phyloP scores from a whole-genome alignment of 441 rosid genomes.

The Euphorbia schlechtendalii region DNA sequence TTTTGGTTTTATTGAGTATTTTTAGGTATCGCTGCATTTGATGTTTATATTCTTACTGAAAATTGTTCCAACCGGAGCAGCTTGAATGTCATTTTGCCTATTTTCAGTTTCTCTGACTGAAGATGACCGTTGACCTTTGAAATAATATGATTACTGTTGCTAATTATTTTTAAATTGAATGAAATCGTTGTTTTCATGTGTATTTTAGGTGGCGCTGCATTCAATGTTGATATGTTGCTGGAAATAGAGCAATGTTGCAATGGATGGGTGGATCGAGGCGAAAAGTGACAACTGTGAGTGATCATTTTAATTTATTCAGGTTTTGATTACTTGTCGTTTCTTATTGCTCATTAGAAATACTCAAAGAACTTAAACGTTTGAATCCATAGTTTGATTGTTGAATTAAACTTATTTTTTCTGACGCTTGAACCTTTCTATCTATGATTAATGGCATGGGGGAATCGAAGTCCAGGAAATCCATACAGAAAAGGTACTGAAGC shows the following conservation, averaged over 20 bases:
- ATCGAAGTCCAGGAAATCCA: constrained; percentile 55
- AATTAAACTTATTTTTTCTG: constrained; percentile 9
- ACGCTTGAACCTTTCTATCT: constrained; percentile 13
- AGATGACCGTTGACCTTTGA: too few species aligned
- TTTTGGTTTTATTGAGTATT: not conserved
- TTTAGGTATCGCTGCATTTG: not conserved
- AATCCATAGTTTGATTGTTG: not conserved
- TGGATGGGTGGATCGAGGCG: constrained; percentile 97
- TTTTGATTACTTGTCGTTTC: not conserved
- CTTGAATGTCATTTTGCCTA: too few species aligned
- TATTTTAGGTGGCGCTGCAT: not conserved
- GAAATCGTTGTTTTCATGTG: not conserved
- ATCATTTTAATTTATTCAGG: not conserved
- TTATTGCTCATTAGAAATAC: not conserved
- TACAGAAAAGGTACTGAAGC: constrained; percentile 41
- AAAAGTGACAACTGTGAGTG: constrained; percentile 64
- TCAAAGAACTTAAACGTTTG: too few species aligned
- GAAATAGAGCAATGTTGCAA: constrained; percentile 44
- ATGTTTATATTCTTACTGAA: not conserved
- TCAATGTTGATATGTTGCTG: not conserved
- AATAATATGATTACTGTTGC: too few species aligned
- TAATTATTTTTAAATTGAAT: too few species aligned
- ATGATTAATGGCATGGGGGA: constrained; percentile 13
- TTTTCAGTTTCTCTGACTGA: too few species aligned
- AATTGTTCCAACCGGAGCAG: too few species aligned